Percentiles rank a stretch among this genome's conserved stretches.
phyloP scores from a whole-genome alignment of 306 rosid genomes.

The Citrullus colocynthis region DNA sequence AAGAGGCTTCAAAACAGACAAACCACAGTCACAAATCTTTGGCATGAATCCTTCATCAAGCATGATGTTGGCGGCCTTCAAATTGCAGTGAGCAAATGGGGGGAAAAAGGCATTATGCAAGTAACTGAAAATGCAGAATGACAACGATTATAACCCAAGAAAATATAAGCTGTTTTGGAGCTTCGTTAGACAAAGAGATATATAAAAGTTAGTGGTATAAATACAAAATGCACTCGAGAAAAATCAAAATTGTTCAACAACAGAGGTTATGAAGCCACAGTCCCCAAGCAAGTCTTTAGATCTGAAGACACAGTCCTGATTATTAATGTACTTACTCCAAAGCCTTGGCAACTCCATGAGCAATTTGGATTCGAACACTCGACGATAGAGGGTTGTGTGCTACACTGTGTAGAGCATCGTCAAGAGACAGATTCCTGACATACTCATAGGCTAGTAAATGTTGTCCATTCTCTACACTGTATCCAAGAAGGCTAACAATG shows the following conservation, averaged over 20 bases:
- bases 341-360: constrained; percentile 71
- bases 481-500: constrained; percentile 62
- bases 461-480: constrained; percentile 75
- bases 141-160: background rate
- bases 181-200: background rate
- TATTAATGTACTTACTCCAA: constrained; percentile 50
- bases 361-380: constrained; percentile 58
- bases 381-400: constrained; percentile 57
- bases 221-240: background rate
- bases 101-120: constrained; percentile 70
- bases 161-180: background rate
- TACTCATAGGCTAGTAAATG: constrained; percentile 69
- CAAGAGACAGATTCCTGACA: constrained; percentile 53
- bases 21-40: constrained; percentile 56
- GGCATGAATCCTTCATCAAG: constrained; percentile 74
- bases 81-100: constrained; percentile 64
- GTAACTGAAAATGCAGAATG: constrained; percentile 37
- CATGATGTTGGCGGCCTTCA: constrained; percentile 75
- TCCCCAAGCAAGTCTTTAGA: background rate
- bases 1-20: constrained; percentile 54
- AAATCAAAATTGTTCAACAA: background rate
- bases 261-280: background rate
- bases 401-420: constrained; percentile 49
- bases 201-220: background rate
- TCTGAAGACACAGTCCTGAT: background rate